phyloP scores from a whole-genome alignment of 139 green algal species.

The Chlamydomonas sp. region DNA sequence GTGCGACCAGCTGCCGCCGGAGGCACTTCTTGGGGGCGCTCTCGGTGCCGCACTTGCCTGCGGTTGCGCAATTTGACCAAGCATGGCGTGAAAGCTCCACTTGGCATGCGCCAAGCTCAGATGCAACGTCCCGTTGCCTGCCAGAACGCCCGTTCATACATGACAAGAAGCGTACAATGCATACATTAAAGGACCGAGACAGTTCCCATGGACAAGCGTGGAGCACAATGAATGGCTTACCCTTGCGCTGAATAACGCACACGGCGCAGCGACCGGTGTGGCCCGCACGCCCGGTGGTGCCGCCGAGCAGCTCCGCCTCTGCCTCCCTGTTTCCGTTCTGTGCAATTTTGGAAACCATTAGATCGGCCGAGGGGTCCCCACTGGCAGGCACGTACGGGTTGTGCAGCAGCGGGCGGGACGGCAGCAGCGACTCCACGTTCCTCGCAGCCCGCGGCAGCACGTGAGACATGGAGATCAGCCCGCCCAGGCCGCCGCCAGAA shows the following conservation, averaged over 20 bases:
- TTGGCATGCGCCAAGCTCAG: too few relatives aligned
- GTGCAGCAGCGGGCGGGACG: conserved; percentile 30
- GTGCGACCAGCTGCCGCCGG: conserved; percentile 41
- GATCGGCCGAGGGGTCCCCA: conserved; percentile 23
- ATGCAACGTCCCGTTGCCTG: too few relatives aligned
- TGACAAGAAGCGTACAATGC: too few relatives aligned
- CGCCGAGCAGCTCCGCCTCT: conserved; percentile 17
- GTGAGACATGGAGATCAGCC: neutral
- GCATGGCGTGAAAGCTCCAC: neutral
- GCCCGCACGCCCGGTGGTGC: conserved; percentile 31
- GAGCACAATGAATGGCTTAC: neutral
- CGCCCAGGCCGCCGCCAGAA: neutral
- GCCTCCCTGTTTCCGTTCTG: conserved; percentile 11
- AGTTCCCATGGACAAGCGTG: too few relatives aligned
- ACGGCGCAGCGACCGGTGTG: conserved; percentile 62
- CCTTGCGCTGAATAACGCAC: conserved; percentile 71
- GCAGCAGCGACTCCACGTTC: conserved; percentile 25
- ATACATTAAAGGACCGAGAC: too few relatives aligned
- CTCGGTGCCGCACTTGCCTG: conserved; percentile 72
- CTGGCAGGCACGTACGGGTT: conserved; percentile 35
- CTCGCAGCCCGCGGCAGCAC: conserved; percentile 28
- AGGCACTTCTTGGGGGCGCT: conserved; percentile 68
- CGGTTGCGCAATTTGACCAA: neutral
- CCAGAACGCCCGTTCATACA: too few relatives aligned
- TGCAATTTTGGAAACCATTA: conserved; percentile 24